Percentiles rank a stretch among this genome's conserved stretches.
Conservation (phyloP, 2,329 filamentous ascomycete species). For the Fusarium burgessii region DNA sequence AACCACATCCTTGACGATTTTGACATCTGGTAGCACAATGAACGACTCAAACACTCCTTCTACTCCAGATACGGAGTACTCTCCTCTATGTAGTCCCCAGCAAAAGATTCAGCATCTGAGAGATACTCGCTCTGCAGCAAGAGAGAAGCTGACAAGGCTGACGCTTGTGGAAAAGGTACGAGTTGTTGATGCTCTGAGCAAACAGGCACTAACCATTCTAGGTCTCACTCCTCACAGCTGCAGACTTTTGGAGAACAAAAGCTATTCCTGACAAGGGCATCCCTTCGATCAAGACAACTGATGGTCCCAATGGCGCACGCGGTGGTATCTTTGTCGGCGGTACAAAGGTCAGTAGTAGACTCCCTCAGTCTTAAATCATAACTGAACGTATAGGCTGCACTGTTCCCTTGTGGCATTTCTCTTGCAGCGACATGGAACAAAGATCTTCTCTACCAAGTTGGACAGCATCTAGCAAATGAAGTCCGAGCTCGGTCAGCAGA, state of each 20-base stretch:
- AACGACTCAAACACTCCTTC: constrained; percentile 48
- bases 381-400: constrained; percentile 67
- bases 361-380: no score
- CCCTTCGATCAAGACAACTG: constrained; percentile 73
- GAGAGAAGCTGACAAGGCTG: constrained; percentile 64
- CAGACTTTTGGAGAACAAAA: constrained; percentile 78
- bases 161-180: constrained; percentile 69
- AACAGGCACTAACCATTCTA: constrained; percentile 44
- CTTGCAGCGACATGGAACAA: constrained; percentile 85
- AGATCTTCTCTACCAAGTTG: constrained; percentile 75
- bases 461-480: constrained; percentile 77
- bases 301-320: constrained; percentile 77
- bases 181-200: not conserved
- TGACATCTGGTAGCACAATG: constrained; percentile 19
- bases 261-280: constrained; percentile 72
- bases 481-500: constrained; percentile 79
- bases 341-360: constrained; percentile 61
- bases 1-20: not conserved
- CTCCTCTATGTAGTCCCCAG: constrained; percentile 58
- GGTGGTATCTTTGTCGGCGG: constrained; percentile 77
- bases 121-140: constrained; percentile 57
- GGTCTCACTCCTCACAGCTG: constrained; percentile 70
- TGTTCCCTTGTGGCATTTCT: constrained; percentile 83
- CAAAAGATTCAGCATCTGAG: constrained; percentile 52
- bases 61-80: constrained; percentile 64